Evolutionary conservation across 768 basidiomycete genomes (phyloP), one percentile per base, ranked within the genome.

Genomic region (Lentinula edodes): DNA sequence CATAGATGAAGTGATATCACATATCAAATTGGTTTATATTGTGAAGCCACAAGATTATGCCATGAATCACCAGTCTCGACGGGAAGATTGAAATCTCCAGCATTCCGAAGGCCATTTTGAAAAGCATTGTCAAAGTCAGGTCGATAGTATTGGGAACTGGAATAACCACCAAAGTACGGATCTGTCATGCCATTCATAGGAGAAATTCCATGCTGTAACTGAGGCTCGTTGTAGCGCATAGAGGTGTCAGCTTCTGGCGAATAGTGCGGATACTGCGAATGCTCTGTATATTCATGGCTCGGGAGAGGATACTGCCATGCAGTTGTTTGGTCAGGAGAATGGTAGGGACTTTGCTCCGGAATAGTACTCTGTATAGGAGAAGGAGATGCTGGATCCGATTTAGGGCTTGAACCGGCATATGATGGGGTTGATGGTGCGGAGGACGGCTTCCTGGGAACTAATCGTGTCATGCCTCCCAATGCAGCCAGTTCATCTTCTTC

Each of bases 401-500:
- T 64, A 16, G 81, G 80, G 54, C 79, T 79, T 6, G 80, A 74
- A 16, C 75, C 72, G 15, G 78, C 71, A 46, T 75, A 73, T 7
- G 79, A 75, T 5, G 76, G 72, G 2, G 83, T 78, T 0, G 83
- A 78, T 0, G 83, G 78, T 8, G 78, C 74, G 6, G 80, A 76
- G 18, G 73, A 70, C 10, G 78, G 71, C 63, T 81, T 78, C 13
- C 83, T 76, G 0, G 85, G 72, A 0, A 89, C 82, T 2, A 88
- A 78, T 20, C 86, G 79, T 8, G 86, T 87, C 73, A 82, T 82
- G 3, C 88, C 87, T 23, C 85, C 83, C 10, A 88, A 78, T 1
- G 80, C 81, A 6, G 83, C 80, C 42, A 88, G 67, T 60, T 86
- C 87, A 42, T 87, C 86, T 28, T 78, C 79, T 66, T 88, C 87